Conservation (phyloP, 2,329 filamentous ascomycete genomes). For the Hypoxylon sp. region DNA sequence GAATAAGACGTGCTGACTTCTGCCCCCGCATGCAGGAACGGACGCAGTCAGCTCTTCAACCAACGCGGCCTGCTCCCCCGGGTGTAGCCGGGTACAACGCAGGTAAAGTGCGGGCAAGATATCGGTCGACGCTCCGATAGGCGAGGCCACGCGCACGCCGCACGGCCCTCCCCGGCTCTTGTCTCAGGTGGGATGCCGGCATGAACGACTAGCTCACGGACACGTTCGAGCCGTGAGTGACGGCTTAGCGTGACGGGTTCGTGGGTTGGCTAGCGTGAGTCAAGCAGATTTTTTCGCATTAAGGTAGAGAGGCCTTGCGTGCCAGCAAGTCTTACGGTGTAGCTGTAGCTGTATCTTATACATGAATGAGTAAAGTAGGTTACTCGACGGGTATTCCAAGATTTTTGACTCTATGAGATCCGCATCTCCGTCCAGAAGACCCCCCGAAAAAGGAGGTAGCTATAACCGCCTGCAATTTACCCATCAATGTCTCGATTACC, state of each 20-base stretch:
- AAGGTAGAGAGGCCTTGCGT: background rate
- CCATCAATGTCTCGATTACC: background rate
- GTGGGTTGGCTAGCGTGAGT: slow-evolving; percentile 11
- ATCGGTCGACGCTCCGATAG: slow-evolving; percentile 26
- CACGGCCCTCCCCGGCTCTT: slow-evolving; percentile 9
- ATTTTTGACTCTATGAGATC: background rate
- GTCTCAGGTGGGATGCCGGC: slow-evolving; percentile 14
- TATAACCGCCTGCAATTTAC: background rate
- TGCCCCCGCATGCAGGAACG: slow-evolving; percentile 29
- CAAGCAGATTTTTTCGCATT: slow-evolving; percentile 10
- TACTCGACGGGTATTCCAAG: no score
- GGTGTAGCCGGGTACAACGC: slow-evolving; percentile 21
- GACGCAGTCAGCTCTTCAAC: slow-evolving; percentile 24
- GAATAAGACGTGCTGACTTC: background rate
- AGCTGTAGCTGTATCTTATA: background rate
- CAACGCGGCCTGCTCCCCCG: slow-evolving; percentile 10
- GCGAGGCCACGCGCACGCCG: slow-evolving; percentile 2
- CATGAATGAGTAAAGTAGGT: background rate
- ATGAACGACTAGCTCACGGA: background rate
- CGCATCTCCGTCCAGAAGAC: background rate
- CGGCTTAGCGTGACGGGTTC: no score
- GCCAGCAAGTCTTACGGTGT: background rate
- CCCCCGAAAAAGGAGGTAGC: background rate
- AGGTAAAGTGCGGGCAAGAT: background rate
- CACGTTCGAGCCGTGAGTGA: background rate